Conservation (phyloP, 139 green algal genomes). For the Chlorella vulgaris region DNA sequence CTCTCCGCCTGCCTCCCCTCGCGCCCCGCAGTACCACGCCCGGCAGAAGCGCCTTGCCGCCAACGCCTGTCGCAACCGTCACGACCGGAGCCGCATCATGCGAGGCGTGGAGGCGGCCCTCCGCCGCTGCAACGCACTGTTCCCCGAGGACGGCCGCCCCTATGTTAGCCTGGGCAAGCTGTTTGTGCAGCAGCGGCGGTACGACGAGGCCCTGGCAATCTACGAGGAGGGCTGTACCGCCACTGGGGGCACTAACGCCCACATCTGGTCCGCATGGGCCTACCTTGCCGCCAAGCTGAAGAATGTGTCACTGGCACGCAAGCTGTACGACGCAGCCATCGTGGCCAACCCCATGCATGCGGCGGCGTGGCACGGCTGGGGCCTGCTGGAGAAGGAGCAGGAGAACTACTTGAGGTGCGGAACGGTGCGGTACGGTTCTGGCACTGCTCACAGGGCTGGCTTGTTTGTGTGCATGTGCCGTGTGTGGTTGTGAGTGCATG, state of each 20-base stretch:
- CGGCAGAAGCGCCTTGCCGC: constrained; percentile 53
- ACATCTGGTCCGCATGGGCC: constrained; percentile 94
- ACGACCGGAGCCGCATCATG: constrained; percentile 45
- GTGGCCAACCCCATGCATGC: constrained; percentile 85
- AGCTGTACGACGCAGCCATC: constrained; percentile 92
- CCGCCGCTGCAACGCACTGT: constrained; percentile 63
- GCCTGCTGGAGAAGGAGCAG: constrained; percentile 89
- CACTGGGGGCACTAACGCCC: constrained; percentile 83
- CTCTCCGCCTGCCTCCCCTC: too few species aligned
- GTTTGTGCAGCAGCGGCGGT: constrained; percentile 69
- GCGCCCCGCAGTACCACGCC: constrained; percentile 78
- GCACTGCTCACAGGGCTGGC: too few species aligned
- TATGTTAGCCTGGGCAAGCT: constrained; percentile 94
- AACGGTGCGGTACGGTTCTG: not conserved
- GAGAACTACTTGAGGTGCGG: constrained; percentile 75
- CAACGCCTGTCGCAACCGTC: constrained; percentile 11
- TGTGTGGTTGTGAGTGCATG: too few species aligned
- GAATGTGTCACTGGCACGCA: constrained; percentile 76
- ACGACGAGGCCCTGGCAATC: constrained; percentile 82
- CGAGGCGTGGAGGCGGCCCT: constrained; percentile 63
- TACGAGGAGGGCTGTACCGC: constrained; percentile 87
- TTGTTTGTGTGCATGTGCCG: too few species aligned
- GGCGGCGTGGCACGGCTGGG: constrained; percentile 97
- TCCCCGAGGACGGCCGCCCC: constrained; percentile 81
- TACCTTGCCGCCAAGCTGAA: constrained; percentile 77